Evolutionary conservation across 2,329 filamentous ascomycete species (phyloP), one percentile per base, ranked within the genome.

Genomic region (Stachybotrys chartarum): DNA sequence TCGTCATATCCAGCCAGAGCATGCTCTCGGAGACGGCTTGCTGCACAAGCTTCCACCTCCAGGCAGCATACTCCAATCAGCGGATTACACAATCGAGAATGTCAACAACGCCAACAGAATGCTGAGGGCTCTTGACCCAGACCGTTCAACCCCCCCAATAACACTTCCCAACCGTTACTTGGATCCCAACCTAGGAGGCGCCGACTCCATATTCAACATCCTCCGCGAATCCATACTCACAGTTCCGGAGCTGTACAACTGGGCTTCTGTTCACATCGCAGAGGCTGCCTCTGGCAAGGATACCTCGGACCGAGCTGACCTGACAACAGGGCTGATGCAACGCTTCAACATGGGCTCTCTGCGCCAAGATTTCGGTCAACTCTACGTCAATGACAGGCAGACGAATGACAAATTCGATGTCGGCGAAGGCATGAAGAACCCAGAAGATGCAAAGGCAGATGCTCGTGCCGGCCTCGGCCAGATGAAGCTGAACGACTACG

Each of bases 401-500:
- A 57, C 59, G 17, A 63, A 66, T 16, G 56, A 47, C 7, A 65
- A 64, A 24, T 51, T 56, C 1, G 61, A 65, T 0, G 46, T 57
- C 1, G 57, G 60, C 8, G 62, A 68, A 44, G 64, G 66, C 2
- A 68, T 69, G 44, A 63, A 66, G 51, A 63, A 53, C 51, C 55
- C 65, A 16, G 65, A 68, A 56, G 63, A 73, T 61, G 63, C 61
- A 7, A 67, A 66, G 56, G 46, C 64, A 2, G 63, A 64, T 5
- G 50, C 59, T 7, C 60, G 64, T 39, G 56, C 58, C n/a, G 54
- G 61, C 6, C 35, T 42, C 14, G 5, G 35, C 35, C 8, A 42
- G 10, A 58, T 66, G 47, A 84, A 77, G 47, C 84, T 82, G 62
- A 91, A 88, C 55, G 79, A 85, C 53, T 86, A 96, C 60, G 94